Percentiles rank a stretch among this genome's conserved stretches.
Evolutionary conservation across 164 flowering plant genomes (phyloP).

Genomic region (Aristolochia californica): DNA sequence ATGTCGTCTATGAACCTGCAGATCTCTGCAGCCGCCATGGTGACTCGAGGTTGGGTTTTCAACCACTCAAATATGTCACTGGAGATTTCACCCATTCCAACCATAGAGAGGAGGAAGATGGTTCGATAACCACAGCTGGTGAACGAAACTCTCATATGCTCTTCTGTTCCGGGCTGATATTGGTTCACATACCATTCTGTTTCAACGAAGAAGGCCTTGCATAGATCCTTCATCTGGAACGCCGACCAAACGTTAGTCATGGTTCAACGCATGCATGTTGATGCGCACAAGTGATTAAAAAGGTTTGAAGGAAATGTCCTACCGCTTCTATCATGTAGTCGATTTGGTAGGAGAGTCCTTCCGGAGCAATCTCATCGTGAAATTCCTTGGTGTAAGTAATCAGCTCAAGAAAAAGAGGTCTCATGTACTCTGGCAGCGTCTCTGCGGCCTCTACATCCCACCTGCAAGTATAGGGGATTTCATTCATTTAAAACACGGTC

Average conservation of each 20-base stretch:
- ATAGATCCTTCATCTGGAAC: slow-evolving; percentile 1
- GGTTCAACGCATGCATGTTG: neutral
- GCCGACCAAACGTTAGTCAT: no score
- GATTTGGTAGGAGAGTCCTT: neutral
- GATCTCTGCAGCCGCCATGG: neutral
- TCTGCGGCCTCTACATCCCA: slow-evolving; percentile 20
- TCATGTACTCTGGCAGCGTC: slow-evolving; percentile 31
- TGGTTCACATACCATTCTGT: neutral
- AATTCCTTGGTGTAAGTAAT: slow-evolving; percentile 1
- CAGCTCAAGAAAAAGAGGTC: slow-evolving; percentile 12
- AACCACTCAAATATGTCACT: slow-evolving; percentile 2
- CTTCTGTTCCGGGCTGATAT: neutral
- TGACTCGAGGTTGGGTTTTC: neutral
- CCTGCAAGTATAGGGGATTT: slow-evolving; percentile 13
- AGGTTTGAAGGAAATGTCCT: neutral
- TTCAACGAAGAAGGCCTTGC: slow-evolving; percentile 2
- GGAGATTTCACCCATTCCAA: slow-evolving; percentile 2
- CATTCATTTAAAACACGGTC: neutral
- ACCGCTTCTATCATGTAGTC: neutral
- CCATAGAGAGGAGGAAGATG: neutral
- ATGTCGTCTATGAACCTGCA: neutral
- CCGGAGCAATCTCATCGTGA: neutral
- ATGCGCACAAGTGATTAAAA: no score
- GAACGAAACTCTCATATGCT: neutral
- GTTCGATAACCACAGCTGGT: neutral